phyloP scores from a whole-genome alignment of 306 rosid species.

The Cucurbita argyrosperma region DNA sequence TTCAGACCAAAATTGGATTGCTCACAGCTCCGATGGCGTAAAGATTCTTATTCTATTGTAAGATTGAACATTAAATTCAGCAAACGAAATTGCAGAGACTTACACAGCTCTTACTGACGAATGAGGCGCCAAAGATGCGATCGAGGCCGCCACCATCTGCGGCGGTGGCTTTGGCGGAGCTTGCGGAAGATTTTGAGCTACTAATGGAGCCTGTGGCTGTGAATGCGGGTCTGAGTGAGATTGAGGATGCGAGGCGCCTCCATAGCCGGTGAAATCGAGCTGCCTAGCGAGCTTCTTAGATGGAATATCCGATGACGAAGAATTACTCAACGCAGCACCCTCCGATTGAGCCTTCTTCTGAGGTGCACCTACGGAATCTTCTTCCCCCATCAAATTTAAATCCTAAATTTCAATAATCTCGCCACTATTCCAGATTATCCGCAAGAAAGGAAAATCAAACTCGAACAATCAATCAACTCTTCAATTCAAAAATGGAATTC shows the following conservation, averaged over 20 bases:
- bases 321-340: conserved; percentile 9
- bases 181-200: conserved; percentile 10
- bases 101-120: conserved; percentile 54
- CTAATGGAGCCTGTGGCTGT: conserved; percentile 6
- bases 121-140: conserved; percentile 30
- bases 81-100: conserved; percentile 19
- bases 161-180: conserved; percentile 7
- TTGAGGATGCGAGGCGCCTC: conserved; percentile 30
- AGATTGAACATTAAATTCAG: neutral
- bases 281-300: conserved; percentile 87
- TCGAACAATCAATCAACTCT: conserved; percentile 14
- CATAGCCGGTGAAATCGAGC: conserved; percentile 71
- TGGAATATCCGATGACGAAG: conserved; percentile 42
- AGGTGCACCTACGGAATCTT: conserved; percentile 45
- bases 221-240: conserved; percentile 20
- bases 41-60: conserved; percentile 2
- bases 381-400: conserved; percentile 68
- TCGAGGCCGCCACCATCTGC: conserved; percentile 19
- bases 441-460: conserved; percentile 1
- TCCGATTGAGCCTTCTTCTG: conserved; percentile 38
- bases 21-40: neutral
- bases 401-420: conserved; percentile 10
- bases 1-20: neutral
- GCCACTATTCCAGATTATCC: conserved; percentile 12
- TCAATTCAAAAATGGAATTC: neutral